phyloP scores from a whole-genome alignment of 2,329 filamentous ascomycete genomes.

The Pseudocercospora musae region DNA sequence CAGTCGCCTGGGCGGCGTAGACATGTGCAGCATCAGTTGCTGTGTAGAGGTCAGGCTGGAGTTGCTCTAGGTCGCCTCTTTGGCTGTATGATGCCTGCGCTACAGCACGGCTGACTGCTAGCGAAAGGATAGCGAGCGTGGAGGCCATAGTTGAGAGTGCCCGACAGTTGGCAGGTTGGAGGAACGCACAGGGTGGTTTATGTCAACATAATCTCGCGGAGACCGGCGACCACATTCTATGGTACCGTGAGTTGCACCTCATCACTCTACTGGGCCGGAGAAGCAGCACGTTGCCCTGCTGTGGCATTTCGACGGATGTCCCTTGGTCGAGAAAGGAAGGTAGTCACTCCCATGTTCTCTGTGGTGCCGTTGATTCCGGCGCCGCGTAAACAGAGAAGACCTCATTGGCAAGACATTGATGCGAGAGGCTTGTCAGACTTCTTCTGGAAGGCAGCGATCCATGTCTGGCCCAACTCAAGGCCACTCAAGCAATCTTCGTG shows the following conservation, averaged over 20 bases:
- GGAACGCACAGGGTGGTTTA: background rate
- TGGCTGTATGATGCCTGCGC: slow-evolving; percentile 14
- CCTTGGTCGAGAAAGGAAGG: slow-evolving; percentile 12
- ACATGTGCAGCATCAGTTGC: slow-evolving; percentile 53
- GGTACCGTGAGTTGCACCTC: background rate
- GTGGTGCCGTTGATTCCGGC: slow-evolving; percentile 18
- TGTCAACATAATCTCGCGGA: background rate
- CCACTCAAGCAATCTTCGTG: background rate
- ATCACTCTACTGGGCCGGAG: background rate
- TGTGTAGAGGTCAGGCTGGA: slow-evolving; percentile 39
- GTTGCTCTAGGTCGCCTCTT: slow-evolving; percentile 20
- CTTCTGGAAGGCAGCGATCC: background rate
- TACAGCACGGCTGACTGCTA: slow-evolving; percentile 31
- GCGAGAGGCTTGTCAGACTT: background rate
- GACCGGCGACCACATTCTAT: background rate
- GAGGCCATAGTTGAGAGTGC: slow-evolving; percentile 2
- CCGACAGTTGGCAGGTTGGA: background rate
- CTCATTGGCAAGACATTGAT: background rate
- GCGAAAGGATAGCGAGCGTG: slow-evolving; percentile 24
- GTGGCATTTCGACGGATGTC: background rate
- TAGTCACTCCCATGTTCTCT: slow-evolving; percentile 25
- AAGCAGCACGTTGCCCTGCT: background rate
- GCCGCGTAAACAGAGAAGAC: background rate
- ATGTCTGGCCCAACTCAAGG: background rate
- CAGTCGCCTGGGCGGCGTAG: slow-evolving; percentile 57